These are phyloP conservation scores for Phytophthora ohioensis DNA, from an alignment of 352 stramenopile species.

Conservation along the genomic window DNA sequence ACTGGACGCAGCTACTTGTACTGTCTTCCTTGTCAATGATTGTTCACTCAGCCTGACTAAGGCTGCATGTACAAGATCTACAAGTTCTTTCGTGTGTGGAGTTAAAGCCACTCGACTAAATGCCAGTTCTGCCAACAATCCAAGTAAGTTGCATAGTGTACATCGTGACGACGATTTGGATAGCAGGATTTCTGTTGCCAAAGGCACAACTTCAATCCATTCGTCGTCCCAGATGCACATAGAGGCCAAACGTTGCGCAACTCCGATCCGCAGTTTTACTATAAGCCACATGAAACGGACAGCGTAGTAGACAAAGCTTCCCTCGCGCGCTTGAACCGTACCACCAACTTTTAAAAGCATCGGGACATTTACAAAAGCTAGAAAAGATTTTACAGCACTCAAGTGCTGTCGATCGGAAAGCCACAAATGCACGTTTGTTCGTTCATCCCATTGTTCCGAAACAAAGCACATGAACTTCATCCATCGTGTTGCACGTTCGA, in stretches of 20 bases:
- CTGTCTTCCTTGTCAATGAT: not conserved
- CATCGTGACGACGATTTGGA: not conserved
- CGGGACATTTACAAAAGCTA: not conserved
- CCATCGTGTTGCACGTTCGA: not conserved
- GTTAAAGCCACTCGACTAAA: not conserved
- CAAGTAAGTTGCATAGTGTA: constrained; percentile 11
- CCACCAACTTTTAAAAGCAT: constrained; percentile 17
- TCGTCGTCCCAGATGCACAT: not conserved
- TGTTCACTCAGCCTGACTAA: not conserved
- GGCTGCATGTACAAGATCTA: constrained; percentile 8
- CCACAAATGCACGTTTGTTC: not conserved
- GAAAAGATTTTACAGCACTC: not conserved
- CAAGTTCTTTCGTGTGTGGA: not conserved
- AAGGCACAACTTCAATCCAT: constrained; percentile 14
- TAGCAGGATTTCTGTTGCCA: constrained; percentile 1
- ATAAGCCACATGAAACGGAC: constrained; percentile 25
- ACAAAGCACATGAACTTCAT: constrained; percentile 28
- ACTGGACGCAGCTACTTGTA: not conserved
- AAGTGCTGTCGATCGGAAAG: not conserved
- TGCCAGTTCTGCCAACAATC: constrained; percentile 27
- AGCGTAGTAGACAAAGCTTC: constrained; percentile 7
- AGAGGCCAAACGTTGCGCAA: not conserved
- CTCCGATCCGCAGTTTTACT: not conserved
- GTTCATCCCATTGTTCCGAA: constrained; percentile 22
- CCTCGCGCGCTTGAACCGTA: not conserved